A percentile compares a stretch with the other conserved stretches of the same genome.
phyloP scores from a whole-genome alignment of 2,329 filamentous ascomycete species.

The Simplicillium sp. region DNA sequence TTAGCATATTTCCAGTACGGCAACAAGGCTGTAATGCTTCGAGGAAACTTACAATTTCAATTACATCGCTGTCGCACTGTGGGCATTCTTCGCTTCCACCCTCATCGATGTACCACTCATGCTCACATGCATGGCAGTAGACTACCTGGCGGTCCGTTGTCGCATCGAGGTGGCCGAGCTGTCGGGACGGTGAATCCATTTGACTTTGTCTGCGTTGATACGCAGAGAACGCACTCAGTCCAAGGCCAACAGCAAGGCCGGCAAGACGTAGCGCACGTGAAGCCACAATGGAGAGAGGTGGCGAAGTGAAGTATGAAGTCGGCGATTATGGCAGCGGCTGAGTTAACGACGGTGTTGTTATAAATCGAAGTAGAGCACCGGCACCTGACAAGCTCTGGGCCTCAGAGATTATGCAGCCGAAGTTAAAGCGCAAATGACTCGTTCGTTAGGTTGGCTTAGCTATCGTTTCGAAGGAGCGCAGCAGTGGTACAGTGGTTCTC shows the following conservation, averaged over 20 bases:
- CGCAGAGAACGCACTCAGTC: conserved; percentile 46
- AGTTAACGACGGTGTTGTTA: too few relatives aligned
- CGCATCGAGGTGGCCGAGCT: conserved; percentile 36
- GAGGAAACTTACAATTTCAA: conserved; percentile 74
- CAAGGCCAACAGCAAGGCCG: conserved; percentile 49
- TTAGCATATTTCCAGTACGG: conserved; percentile 7
- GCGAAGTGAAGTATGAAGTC: background rate
- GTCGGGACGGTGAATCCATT: conserved; percentile 22
- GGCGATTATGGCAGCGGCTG: too few relatives aligned
- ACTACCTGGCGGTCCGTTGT: conserved; percentile 57
- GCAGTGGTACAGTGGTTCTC: too few relatives aligned
- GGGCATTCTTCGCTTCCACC: conserved; percentile 59
- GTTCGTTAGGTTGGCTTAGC: too few relatives aligned
- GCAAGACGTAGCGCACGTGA: conserved; percentile 43
- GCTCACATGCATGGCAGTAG: conserved; percentile 72
- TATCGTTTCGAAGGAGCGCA: too few relatives aligned
- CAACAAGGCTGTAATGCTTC: too few relatives aligned
- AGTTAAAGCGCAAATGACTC: too few relatives aligned
- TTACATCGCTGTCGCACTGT: conserved; percentile 66
- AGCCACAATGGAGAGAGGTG: conserved; percentile 34
- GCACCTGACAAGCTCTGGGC: too few relatives aligned
- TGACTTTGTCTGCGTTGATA: conserved; percentile 37
- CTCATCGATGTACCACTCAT: conserved; percentile 73
- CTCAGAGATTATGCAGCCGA: too few relatives aligned
- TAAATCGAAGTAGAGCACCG: too few relatives aligned